Conservation (phyloP, 2,329 filamentous ascomycete genomes). For the Diplodia scrobiculata region DNA sequence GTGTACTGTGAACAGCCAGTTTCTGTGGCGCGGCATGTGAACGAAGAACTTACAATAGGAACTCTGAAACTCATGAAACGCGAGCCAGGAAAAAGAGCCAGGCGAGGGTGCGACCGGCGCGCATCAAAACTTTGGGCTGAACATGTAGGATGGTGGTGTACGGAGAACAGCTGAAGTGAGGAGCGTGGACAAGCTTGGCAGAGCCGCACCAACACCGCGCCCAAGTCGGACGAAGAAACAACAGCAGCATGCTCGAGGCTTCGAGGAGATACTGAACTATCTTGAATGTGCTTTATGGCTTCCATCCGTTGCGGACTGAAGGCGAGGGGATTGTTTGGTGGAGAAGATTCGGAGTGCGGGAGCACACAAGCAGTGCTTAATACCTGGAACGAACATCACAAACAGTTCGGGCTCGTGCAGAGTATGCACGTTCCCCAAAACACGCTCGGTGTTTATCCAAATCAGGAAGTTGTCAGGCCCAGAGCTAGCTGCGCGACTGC, state of each 20-base stretch:
- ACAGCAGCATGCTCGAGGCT: not conserved
- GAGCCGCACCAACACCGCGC: not conserved
- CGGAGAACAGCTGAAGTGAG: slow-evolving; percentile 1
- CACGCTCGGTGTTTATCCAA: no score
- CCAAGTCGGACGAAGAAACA: not conserved
- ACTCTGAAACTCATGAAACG: not conserved
- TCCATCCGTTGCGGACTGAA: not conserved
- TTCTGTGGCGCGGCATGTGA: not conserved
- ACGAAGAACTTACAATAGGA: not conserved
- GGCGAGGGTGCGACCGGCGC: not conserved
- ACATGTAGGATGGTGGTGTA: not conserved
- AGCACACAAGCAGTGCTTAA: not conserved
- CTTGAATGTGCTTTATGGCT: not conserved
- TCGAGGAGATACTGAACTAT: not conserved
- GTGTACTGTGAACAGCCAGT: not conserved
- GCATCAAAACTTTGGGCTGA: not conserved
- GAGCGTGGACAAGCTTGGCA: not conserved
- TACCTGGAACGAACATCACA: not conserved
- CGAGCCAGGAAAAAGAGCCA: no score
- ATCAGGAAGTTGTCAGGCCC: no score
- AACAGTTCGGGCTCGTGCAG: not conserved
- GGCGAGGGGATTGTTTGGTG: not conserved
- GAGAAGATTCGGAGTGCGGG: not conserved
- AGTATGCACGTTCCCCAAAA: no score
- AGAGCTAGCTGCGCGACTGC: no score